Percentiles rank a stretch among this genome's conserved stretches.
Conservation (phyloP, 768 basidiomycete species). For the Exidia glandulosa region DNA sequence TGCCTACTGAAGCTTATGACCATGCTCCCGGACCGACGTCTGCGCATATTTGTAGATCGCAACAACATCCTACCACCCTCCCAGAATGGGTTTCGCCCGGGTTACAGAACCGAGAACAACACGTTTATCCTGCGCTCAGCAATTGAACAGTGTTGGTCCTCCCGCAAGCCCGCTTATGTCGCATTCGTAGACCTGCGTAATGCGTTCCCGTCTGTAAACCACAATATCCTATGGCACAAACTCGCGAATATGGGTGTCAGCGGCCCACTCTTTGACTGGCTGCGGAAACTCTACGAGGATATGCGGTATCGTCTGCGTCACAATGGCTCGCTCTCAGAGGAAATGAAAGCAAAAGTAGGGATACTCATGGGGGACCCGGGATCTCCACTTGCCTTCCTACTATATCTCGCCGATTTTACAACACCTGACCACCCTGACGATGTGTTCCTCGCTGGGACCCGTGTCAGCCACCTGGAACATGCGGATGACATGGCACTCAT, state of each 20-base stretch:
- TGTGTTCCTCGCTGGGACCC: slow-evolving; percentile 2
- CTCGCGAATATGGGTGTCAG: slow-evolving; percentile 11
- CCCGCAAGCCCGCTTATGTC: slow-evolving; percentile 8
- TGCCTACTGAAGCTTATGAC: slow-evolving; percentile 18
- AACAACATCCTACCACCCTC: slow-evolving; percentile 13
- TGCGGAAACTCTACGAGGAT: slow-evolving; percentile 5
- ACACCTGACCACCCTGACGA: slow-evolving; percentile 6
- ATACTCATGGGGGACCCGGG: slow-evolving; percentile 13
- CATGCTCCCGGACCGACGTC: slow-evolving; percentile 12
- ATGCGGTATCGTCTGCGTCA: slow-evolving; percentile 8
- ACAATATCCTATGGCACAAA: slow-evolving; percentile 21
- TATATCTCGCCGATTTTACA: slow-evolving; percentile 7
- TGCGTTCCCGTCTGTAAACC: slow-evolving; percentile 25
- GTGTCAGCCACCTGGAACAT: slow-evolving; percentile 13
- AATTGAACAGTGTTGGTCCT: slow-evolving; percentile 9
- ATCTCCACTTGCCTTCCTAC: slow-evolving; percentile 8
- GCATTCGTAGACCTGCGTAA: slow-evolving; percentile 19
- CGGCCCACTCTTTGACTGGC: slow-evolving; percentile 9
- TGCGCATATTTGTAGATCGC: slow-evolving; percentile 6
- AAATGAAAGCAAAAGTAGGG: slow-evolving; percentile 5
- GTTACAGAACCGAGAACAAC: slow-evolving; percentile 21
- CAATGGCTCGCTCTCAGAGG: background rate
- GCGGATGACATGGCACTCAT: slow-evolving; percentile 7
- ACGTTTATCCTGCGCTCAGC: slow-evolving; percentile 11
- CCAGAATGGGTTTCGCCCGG: slow-evolving; percentile 21